Evolutionary conservation across 176 grass and related monocot species (phyloP).

Genomic region (Eleusine indica): DNA sequence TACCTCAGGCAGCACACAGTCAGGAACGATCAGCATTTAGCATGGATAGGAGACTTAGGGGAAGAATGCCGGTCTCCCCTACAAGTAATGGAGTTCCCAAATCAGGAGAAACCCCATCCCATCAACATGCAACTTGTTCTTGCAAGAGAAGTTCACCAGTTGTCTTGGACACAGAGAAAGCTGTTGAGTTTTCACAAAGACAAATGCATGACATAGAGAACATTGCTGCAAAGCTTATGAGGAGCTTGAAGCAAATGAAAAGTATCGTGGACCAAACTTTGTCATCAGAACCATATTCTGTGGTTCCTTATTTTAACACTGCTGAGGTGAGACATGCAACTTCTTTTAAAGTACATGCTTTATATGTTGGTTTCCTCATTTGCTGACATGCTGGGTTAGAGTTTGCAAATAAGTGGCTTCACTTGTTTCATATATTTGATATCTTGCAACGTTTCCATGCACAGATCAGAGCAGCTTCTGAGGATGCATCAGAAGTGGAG

Average conservation of each 20-base stretch:
- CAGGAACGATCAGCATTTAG: conserved; percentile 36
- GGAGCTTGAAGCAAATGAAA: conserved; percentile 77
- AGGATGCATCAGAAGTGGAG: conserved; percentile 75
- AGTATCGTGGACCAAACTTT: conserved; percentile 76
- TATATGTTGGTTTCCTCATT: conserved; percentile 25
- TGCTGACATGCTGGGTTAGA: conserved; percentile 20
- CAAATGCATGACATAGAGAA: conserved; percentile 95
- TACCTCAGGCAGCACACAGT: conserved; percentile 29
- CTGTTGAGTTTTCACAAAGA: conserved; percentile 77
- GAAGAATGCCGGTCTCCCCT: background rate
- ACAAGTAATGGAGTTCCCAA: conserved; percentile 60
- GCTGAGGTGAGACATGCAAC: conserved; percentile 60
- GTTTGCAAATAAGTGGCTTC: conserved; percentile 3
- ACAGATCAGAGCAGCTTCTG: conserved; percentile 73
- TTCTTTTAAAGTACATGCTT: background rate
- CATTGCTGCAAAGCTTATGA: conserved; percentile 81
- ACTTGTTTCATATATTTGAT: conserved; percentile 16
- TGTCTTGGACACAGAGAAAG: conserved; percentile 69
- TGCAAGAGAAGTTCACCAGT: conserved; percentile 54
- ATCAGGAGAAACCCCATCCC: conserved; percentile 40
- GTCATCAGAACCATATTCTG: conserved; percentile 55
- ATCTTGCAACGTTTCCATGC: conserved; percentile 30
- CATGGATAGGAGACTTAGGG: conserved; percentile 44
- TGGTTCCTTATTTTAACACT: conserved; percentile 56
- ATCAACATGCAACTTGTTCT: conserved; percentile 46